These are phyloP conservation scores for Rhizopogon rudus DNA, from an alignment of 768 basidiomycete genomes.

Conservation along the genomic window DNA sequence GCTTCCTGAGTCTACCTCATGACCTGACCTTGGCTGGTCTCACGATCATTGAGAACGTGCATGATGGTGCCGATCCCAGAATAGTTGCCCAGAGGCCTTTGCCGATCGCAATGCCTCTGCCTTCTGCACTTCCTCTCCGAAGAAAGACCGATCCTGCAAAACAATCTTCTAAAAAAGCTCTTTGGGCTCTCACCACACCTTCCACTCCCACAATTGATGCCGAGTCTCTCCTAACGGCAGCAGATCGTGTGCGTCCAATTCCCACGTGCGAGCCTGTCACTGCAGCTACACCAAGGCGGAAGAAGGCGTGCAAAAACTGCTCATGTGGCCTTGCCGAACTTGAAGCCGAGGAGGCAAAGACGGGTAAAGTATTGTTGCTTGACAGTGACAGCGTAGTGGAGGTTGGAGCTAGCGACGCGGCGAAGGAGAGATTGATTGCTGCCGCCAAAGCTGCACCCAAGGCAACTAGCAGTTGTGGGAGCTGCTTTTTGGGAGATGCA, in stretches of 20 bases:
- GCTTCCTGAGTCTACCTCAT: conserved; percentile 41
- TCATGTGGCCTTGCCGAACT: conserved; percentile 94
- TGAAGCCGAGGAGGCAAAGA: conserved; percentile 73
- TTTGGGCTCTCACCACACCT: conserved; percentile 79
- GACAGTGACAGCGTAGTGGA: conserved; percentile 56
- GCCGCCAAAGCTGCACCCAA: conserved; percentile 74
- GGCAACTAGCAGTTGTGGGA: conserved; percentile 96
- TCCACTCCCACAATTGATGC: conserved; percentile 75
- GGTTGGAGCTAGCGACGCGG: conserved; percentile 49
- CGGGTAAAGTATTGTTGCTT: conserved; percentile 60
- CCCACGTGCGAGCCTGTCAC: conserved; percentile 69
- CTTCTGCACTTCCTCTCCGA: conserved; percentile 41
- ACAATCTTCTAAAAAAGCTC: conserved; percentile 76
- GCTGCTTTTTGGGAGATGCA: conserved; percentile 96
- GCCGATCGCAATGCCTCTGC: conserved; percentile 23
- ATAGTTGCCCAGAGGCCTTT: conserved; percentile 72
- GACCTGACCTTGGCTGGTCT: conserved; percentile 68
- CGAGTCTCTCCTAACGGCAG: conserved; percentile 76
- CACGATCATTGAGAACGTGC: conserved; percentile 41
- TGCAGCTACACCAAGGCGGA: conserved; percentile 53
- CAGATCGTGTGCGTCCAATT: conserved; percentile 74
- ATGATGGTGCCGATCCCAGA: conserved; percentile 30
- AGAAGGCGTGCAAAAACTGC: conserved; percentile 95
- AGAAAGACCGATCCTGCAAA: conserved; percentile 49
- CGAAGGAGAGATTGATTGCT: conserved; percentile 58